Percentiles rank a stretch among this genome's conserved stretches.
Evolutionary conservation across 2,329 filamentous ascomycete genomes (phyloP).

Genomic region (Aureobasidium subglaciale): DNA sequence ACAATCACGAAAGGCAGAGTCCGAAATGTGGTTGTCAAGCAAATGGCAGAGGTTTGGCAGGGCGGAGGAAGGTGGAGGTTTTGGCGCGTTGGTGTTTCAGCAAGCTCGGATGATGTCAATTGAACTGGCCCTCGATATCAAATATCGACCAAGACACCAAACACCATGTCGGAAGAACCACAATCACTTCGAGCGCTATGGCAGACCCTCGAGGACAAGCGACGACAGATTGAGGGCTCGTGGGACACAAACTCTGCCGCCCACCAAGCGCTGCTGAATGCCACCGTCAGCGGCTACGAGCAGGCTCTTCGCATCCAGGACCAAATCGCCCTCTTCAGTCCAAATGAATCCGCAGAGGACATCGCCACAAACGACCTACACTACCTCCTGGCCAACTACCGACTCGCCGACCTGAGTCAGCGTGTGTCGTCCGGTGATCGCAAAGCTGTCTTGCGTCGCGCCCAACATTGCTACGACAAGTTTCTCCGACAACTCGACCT

Average conservation of each 20-base stretch:
- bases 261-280: slow-evolving; percentile 61
- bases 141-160: too few species aligned
- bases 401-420: slow-evolving; percentile 72
- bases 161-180: slow-evolving; percentile 38
- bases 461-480: slow-evolving; percentile 65
- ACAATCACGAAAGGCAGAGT: not conserved
- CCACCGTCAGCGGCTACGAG: slow-evolving; percentile 64
- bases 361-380: slow-evolving; percentile 76
- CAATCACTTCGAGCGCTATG: slow-evolving; percentile 51
- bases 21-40: not conserved
- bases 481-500: slow-evolving; percentile 71
- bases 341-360: slow-evolving; percentile 85
- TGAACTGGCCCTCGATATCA: too few species aligned
- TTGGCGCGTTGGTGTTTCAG: not conserved
- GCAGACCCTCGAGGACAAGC: slow-evolving; percentile 47
- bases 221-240: slow-evolving; percentile 53
- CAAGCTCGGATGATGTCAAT: not conserved
- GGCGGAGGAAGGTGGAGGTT: too few species aligned
- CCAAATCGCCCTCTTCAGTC: slow-evolving; percentile 74
- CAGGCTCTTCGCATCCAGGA: slow-evolving; percentile 63
- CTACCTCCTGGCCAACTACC: slow-evolving; percentile 72
- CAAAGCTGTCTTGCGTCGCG: slow-evolving; percentile 53
- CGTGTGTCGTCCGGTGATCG: slow-evolving; percentile 59
- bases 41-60: too few species aligned
- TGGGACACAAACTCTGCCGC: slow-evolving; percentile 57